A percentile compares a stretch with the other conserved stretches of the same genome.
Conservation (phyloP, 768 basidiomycete species). For the Boletus fagicola region DNA sequence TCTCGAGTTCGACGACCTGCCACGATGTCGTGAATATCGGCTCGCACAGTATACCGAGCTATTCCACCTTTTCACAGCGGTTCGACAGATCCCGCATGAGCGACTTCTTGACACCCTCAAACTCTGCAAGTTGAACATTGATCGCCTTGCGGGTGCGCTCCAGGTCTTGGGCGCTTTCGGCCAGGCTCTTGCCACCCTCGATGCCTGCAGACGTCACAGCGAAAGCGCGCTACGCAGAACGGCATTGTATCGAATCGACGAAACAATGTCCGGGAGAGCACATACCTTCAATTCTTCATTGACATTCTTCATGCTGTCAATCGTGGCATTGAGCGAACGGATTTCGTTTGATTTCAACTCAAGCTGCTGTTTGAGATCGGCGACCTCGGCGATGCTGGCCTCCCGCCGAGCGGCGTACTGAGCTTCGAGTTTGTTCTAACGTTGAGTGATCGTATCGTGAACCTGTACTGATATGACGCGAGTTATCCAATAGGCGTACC, state of each 20-base stretch:
- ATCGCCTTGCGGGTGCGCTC: conserved; percentile 96
- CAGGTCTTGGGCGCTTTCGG: conserved; percentile 95
- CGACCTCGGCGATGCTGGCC: conserved; percentile 78
- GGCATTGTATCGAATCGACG: neutral
- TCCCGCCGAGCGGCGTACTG: conserved; percentile 94
- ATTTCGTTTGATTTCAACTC: conserved; percentile 84
- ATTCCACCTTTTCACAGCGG: conserved; percentile 92
- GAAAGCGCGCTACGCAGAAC: conserved; percentile 74
- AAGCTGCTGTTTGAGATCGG: conserved; percentile 86
- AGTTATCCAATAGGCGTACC: conserved; percentile 41
- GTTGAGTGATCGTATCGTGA: conserved; percentile 5
- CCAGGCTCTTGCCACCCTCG: conserved; percentile 94
- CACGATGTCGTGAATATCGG: conserved; percentile 15
- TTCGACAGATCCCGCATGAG: conserved; percentile 99
- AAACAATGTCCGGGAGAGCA: conserved; percentile 8
- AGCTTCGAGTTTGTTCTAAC: conserved; percentile 86
- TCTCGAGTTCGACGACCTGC: conserved; percentile 98
- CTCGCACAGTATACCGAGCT: conserved; percentile 11
- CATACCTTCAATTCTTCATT: conserved; percentile 97
- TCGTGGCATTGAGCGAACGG: conserved; percentile 75
- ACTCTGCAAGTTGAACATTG: conserved; percentile 97
- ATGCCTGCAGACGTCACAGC: conserved; percentile 96
- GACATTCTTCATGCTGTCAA: conserved; percentile 92
- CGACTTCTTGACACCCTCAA: conserved; percentile 98
- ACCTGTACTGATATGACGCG: neutral